Evolutionary conservation across 441 rosid species (phyloP).

Genomic region (Populus tomentosa): DNA sequence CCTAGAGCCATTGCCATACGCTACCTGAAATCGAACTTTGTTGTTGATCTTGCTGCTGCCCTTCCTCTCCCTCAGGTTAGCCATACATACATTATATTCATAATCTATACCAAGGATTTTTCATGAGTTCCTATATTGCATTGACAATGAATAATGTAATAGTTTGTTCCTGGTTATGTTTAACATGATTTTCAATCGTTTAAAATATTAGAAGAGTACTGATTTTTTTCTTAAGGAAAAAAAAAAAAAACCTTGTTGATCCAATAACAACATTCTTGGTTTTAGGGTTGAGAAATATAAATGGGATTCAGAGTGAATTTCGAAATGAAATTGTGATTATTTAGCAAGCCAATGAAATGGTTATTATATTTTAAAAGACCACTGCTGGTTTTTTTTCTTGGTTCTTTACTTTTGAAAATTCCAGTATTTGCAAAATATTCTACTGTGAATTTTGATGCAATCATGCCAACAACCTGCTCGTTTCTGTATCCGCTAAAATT

Average conservation of each 20-base stretch:
- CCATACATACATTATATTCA: not conserved
- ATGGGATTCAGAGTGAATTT: too few species aligned
- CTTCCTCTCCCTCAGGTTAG: conserved; percentile 91
- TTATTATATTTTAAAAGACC: not conserved
- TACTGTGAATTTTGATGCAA: too few species aligned
- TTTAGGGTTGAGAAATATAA: not conserved
- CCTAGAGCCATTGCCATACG: conserved; percentile 56
- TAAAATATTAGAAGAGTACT: too few species aligned
- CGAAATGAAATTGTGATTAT: not conserved
- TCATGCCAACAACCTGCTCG: too few species aligned
- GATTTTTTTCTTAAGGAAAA: too few species aligned
- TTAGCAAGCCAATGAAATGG: not conserved
- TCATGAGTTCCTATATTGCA: not conserved
- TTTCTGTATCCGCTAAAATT: too few species aligned
- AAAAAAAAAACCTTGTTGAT: not conserved
- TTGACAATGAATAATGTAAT: not conserved
- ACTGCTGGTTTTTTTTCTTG: too few species aligned
- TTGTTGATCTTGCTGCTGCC: conserved; percentile 67
- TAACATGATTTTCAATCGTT: too few species aligned
- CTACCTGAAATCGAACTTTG: conserved; percentile 59
- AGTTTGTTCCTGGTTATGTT: not conserved
- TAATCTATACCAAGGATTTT: not conserved
- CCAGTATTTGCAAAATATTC: too few species aligned
- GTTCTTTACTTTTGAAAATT: too few species aligned
- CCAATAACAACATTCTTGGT: not conserved